These are phyloP conservation scores for Chalciporus sp. DNA, from an alignment of 1,284 basidiomycete species.

Conservation along the genomic window DNA sequence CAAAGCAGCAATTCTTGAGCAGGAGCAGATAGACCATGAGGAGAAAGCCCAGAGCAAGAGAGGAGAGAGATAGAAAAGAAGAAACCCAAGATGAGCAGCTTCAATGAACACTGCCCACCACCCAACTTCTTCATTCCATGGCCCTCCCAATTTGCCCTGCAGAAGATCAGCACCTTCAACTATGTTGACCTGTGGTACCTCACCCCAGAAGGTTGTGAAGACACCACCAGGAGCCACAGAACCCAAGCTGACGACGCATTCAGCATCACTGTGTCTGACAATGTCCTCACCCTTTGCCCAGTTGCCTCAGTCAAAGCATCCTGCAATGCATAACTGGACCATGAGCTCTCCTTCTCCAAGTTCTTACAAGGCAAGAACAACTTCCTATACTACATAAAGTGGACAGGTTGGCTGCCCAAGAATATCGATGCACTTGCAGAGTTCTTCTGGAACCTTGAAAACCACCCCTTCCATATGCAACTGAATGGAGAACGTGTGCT, in stretches of 20 bases:
- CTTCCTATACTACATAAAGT: not conserved
- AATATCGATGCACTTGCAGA: not conserved
- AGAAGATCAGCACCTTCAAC: constrained; percentile 26
- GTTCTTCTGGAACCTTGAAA: not conserved
- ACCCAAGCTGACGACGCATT: constrained; percentile 2
- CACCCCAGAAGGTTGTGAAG: constrained; percentile 16
- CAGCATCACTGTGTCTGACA: not conserved
- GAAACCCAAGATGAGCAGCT: not conserved
- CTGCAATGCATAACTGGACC: not conserved
- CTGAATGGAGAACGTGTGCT: no score
- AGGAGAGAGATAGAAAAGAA: not conserved
- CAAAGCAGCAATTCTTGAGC: no score
- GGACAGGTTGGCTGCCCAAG: not conserved
- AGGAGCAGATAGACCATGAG: no score
- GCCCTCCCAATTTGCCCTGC: constrained; percentile 16
- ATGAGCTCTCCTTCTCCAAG: not conserved
- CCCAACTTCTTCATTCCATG: not conserved
- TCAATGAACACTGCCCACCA: not conserved
- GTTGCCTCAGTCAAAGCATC: not conserved
- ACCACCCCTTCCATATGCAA: not conserved
- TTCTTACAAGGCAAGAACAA: constrained; percentile 1
- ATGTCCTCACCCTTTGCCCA: not conserved
- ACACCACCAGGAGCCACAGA: not conserved
- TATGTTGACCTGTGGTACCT: constrained; percentile 34
- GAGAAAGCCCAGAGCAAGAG: not conserved